Percentiles rank a stretch among this genome's conserved stretches.
These are phyloP conservation scores for Botryotinia calthae DNA, from an alignment of 2,329 filamentous ascomycete species.

Conservation along the genomic window DNA sequence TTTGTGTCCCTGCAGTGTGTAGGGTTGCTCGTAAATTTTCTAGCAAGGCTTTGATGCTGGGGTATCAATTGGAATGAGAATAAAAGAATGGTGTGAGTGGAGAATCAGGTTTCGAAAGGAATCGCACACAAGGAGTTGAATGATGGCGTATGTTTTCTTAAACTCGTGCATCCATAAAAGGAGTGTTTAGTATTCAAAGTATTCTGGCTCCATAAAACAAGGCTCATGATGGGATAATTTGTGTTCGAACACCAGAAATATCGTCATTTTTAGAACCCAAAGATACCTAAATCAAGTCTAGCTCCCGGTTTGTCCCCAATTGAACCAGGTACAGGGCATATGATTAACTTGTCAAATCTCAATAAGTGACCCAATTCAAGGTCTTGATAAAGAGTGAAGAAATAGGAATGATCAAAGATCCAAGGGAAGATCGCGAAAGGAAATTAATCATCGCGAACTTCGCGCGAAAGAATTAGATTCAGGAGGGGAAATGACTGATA, in stretches of 20 bases:
- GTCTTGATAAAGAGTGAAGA: slow-evolving; percentile 16
- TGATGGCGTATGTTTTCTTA: background rate
- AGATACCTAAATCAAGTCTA: slow-evolving; percentile 8
- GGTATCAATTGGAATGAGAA: slow-evolving; percentile 8
- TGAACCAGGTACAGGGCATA: background rate
- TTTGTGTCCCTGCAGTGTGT: slow-evolving; percentile 15
- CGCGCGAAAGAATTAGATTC: slow-evolving; percentile 8
- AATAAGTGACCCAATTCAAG: slow-evolving; percentile 14
- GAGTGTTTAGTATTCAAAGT: background rate
- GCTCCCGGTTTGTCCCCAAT: slow-evolving; percentile 1
- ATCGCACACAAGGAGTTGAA: background rate
- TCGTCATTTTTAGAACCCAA: background rate
- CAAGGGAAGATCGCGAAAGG: background rate
- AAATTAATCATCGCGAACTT: slow-evolving; percentile 20
- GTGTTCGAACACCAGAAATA: background rate
- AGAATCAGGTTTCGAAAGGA: background rate
- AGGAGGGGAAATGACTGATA: slow-evolving; percentile 8
- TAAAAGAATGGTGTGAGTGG: background rate
- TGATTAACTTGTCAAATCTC: slow-evolving; percentile 6
- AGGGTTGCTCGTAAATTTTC: slow-evolving; percentile 1
- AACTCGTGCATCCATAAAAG: background rate
- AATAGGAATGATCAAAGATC: background rate
- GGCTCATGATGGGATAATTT: slow-evolving; percentile 4
- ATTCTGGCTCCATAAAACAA: slow-evolving; percentile 3
- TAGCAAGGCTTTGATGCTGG: background rate